A percentile compares a stretch with the other conserved stretches of the same genome.
These are phyloP conservation scores for Salix caprea DNA, from an alignment of 345 rosid genomes.

Conservation along the genomic window DNA sequence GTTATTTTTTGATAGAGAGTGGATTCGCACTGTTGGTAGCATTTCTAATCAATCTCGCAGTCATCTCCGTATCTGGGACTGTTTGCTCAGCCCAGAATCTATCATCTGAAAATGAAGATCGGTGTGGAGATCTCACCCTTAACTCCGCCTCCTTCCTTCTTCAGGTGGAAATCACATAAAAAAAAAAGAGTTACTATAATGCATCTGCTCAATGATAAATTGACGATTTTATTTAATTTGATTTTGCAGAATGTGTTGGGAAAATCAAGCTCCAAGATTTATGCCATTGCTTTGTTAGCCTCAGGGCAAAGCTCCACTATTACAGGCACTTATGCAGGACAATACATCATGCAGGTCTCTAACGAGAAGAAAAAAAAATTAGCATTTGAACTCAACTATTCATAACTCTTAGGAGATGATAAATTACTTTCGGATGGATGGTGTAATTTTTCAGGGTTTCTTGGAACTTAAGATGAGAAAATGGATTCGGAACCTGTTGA, in stretches of 20 bases:
- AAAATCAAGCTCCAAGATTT: slow-evolving; percentile 46
- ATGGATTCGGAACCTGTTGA: slow-evolving; percentile 59
- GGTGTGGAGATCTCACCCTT: slow-evolving; percentile 50
- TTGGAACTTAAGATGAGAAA: slow-evolving; percentile 52
- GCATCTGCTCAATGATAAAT: no score
- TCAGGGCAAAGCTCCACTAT: slow-evolving; percentile 71
- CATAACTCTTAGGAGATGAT: not conserved
- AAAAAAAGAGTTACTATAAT: not conserved
- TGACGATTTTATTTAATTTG: not conserved
- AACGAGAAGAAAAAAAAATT: no score
- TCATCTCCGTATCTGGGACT: slow-evolving; percentile 52
- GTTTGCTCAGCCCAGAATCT: slow-evolving; percentile 39
- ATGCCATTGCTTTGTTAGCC: slow-evolving; percentile 60
- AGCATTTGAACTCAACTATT: not conserved
- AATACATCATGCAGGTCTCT: slow-evolving; percentile 57
- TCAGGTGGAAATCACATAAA: slow-evolving; percentile 23
- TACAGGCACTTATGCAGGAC: slow-evolving; percentile 71
- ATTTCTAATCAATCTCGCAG: slow-evolving; percentile 53
- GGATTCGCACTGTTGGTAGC: slow-evolving; percentile 62
- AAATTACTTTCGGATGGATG: not conserved
- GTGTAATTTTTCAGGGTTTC: slow-evolving; percentile 45
- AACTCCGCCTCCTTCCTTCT: slow-evolving; percentile 77
- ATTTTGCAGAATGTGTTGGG: slow-evolving; percentile 57
- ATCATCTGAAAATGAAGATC: slow-evolving; percentile 17
- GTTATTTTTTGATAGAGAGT: slow-evolving; percentile 57